Percentiles rank a stretch among this genome's conserved stretches.
Evolutionary conservation across 148 eudicot genomes (phyloP).

Genomic region (Rhododendron molle): DNA sequence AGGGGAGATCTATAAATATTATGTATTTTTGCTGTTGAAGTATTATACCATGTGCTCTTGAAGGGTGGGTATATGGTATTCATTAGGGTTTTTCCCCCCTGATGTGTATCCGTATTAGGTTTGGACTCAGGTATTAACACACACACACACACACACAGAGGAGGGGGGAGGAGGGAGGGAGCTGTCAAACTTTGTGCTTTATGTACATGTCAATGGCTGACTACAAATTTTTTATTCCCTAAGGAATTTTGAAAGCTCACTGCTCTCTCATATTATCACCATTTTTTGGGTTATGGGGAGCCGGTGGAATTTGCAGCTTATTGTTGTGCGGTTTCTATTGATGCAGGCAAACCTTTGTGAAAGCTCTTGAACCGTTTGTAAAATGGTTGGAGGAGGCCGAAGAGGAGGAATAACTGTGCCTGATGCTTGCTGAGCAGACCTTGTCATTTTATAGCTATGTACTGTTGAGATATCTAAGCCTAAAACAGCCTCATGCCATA

Average conservation of each 20-base stretch:
- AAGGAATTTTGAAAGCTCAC: not conserved
- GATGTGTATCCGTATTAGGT: not conserved
- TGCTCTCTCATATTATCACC: not conserved
- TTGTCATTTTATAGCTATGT: not conserved
- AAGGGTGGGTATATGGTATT: not conserved
- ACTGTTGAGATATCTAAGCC: not conserved
- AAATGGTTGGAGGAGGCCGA: constrained; percentile 99
- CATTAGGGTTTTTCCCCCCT: not conserved
- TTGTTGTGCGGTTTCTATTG: not conserved
- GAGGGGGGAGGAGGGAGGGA: not conserved
- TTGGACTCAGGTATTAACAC: not conserved
- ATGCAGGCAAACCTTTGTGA: constrained; percentile 81
- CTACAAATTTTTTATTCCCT: not conserved
- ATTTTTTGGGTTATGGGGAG: not conserved
- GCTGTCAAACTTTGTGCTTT: not conserved
- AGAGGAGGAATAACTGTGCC: constrained; percentile 63
- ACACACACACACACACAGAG: not conserved
- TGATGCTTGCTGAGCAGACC: not conserved
- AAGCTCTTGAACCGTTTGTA: constrained; percentile 87
- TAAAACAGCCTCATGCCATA: not conserved
- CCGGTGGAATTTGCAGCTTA: not conserved
- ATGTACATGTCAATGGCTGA: not conserved
- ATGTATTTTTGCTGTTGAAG: not conserved
- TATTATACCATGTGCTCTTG: not conserved
- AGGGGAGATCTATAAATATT: not conserved